A percentile compares a stretch with the other conserved stretches of the same genome.
phyloP scores from a whole-genome alignment of 441 rosid genomes.

The Populus hybrid region DNA sequence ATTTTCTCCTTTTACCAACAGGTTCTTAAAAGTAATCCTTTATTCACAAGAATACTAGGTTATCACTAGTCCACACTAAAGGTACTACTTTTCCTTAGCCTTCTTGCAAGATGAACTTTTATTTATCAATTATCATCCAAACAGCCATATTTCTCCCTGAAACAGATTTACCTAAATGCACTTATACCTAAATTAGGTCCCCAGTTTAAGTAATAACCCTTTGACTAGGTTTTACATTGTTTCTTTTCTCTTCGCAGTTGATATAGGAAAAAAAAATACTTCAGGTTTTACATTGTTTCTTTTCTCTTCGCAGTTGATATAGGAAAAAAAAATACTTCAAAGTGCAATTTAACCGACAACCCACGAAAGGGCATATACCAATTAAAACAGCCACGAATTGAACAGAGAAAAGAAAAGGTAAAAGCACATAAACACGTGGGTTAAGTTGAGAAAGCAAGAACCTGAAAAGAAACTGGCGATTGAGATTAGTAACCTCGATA shows the following conservation, averaged over 20 bases:
- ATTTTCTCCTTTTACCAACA: background rate
- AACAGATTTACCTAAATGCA: background rate
- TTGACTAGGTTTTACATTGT: background rate
- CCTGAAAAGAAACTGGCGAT: slow-evolving; percentile 98
- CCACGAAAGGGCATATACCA: no score
- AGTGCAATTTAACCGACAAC: background rate
- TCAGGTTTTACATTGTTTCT: no score
- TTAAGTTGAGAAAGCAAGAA: slow-evolving; percentile 16
- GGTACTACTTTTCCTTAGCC: background rate
- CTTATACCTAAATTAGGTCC: background rate
- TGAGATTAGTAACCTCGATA: slow-evolving; percentile 93
- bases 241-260: background rate
- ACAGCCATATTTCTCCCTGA: background rate
- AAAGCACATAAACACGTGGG: background rate
- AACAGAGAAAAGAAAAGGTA: background rate
- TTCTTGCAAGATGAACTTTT: background rate
- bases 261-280: no score
- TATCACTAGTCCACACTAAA: background rate
- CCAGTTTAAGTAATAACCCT: background rate
- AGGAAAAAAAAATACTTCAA: background rate
- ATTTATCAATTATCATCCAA: background rate
- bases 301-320: no score
- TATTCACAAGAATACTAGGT: background rate
- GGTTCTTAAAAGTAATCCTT: background rate
- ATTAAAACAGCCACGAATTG: background rate